A percentile compares a stretch with the other conserved stretches of the same genome.
phyloP scores from a whole-genome alignment of 495 filamentous ascomycete species.

The Penicillium soppii region DNA sequence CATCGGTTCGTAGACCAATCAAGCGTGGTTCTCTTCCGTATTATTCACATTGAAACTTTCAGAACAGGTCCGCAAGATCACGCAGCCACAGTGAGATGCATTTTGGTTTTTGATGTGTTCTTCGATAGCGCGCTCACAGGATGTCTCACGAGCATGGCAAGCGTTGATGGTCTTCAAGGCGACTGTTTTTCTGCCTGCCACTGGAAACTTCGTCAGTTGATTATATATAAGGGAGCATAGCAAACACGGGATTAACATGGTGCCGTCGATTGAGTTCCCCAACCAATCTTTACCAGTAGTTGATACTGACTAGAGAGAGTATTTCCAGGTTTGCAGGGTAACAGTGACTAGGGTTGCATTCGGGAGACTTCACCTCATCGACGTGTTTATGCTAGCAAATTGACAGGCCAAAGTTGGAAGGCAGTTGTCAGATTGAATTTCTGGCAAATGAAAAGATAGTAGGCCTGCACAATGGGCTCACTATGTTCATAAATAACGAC shows the following conservation, averaged over 20 bases:
- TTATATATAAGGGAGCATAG: too few relatives aligned
- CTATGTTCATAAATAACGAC: too few relatives aligned
- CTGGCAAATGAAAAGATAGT: too few relatives aligned
- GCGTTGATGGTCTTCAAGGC: conserved; percentile 32
- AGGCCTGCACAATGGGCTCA: too few relatives aligned
- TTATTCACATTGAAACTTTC: conserved; percentile 23
- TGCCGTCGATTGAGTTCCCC: not conserved
- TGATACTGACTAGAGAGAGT: not conserved
- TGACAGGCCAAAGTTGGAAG: too few relatives aligned
- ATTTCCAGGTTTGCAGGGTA: not conserved
- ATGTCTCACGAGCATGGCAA: conserved; percentile 9
- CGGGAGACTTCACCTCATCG: too few relatives aligned
- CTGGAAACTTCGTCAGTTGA: conserved; percentile 8
- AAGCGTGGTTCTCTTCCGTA: conserved; percentile 31
- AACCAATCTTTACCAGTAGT: not conserved
- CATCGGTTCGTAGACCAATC: conserved; percentile 37
- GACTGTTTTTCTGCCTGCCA: conserved; percentile 20
- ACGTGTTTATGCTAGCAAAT: too few relatives aligned
- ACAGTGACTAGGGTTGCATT: too few relatives aligned
- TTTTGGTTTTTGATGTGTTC: conserved; percentile 18
- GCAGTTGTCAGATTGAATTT: too few relatives aligned
- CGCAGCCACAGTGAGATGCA: conserved; percentile 20
- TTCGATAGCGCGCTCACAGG: conserved; percentile 28
- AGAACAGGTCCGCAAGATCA: conserved; percentile 11
- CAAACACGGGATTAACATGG: too few relatives aligned